Percentiles rank a stretch among this genome's conserved stretches.
Conservation (phyloP, 495 filamentous ascomycete genomes). For the Halenospora varia region DNA sequence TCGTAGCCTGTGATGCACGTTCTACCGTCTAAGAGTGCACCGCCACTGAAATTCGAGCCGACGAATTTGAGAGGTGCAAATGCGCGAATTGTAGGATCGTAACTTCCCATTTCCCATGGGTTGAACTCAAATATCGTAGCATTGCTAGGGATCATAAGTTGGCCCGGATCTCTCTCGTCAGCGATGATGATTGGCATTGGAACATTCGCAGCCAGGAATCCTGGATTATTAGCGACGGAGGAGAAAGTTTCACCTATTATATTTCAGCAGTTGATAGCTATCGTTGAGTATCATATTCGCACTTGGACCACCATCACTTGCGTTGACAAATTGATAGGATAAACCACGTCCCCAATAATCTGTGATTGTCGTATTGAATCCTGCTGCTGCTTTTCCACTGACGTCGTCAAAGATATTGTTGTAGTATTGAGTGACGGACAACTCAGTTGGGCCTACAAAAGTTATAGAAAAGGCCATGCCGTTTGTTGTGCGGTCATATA, state of each 20-base stretch:
- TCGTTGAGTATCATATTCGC: no score
- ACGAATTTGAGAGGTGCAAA: constrained; percentile 71
- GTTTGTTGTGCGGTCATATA: no score
- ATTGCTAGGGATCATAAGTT: constrained; percentile 61
- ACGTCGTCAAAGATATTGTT: constrained; percentile 56
- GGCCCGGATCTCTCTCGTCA: constrained; percentile 63
- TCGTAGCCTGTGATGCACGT: constrained; percentile 75
- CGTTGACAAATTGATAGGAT: constrained; percentile 77
- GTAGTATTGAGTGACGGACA: constrained; percentile 60
- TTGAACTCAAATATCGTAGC: constrained; percentile 81
- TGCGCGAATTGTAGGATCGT: constrained; percentile 71
- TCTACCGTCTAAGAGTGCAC: constrained; percentile 39
- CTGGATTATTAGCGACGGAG: constrained; percentile 63
- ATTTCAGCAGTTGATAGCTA: no score
- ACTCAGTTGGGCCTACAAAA: no score
- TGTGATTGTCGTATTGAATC: constrained; percentile 70
- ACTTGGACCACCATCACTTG: constrained; percentile 65
- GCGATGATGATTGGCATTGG: constrained; percentile 80
- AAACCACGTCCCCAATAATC: constrained; percentile 81
- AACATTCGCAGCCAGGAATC: constrained; percentile 61
- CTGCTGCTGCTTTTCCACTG: constrained; percentile 58
- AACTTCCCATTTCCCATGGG: constrained; percentile 79
- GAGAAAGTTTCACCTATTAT: constrained; percentile 82
- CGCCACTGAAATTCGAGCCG: constrained; percentile 70
- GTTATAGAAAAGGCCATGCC: no score